A percentile compares a stretch with the other conserved stretches of the same genome.
phyloP scores from a whole-genome alignment of 2,329 filamentous ascomycete genomes.

The Aspergillus sp. region DNA sequence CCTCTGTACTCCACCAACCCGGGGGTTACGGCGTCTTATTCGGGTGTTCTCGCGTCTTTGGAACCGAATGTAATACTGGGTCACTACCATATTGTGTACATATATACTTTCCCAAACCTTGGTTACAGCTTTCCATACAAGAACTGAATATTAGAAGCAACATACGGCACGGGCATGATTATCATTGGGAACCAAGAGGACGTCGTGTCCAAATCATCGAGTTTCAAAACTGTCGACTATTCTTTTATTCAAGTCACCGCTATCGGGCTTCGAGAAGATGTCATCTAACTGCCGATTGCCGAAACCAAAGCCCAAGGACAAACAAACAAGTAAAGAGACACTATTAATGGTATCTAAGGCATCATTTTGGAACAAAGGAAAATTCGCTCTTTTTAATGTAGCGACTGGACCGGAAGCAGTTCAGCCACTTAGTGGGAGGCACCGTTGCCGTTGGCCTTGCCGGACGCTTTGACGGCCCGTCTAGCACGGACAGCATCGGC shows the following conservation, averaged over 20 bases:
- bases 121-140: conserved; percentile 4
- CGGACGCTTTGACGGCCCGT: conserved; percentile 50
- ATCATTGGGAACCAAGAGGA: not conserved
- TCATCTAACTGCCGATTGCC: not conserved
- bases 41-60: conserved; percentile 21
- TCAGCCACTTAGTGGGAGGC: conserved; percentile 19
- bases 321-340: conserved; percentile 6
- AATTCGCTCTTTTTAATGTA: not conserved
- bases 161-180: not conserved
- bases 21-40: conserved; percentile 33
- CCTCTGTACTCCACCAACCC: conserved; percentile 20
- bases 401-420: too few relatives aligned
- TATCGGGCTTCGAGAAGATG: not conserved
- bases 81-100: conserved; percentile 33
- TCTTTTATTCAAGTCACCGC: not conserved
- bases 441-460: conserved; percentile 28
- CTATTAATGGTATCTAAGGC: conserved; percentile 23
- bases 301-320: conserved; percentile 4
- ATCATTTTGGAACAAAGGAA: conserved; percentile 13
- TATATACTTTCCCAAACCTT: conserved; percentile 22
- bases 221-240: not conserved
- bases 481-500: conserved; percentile 79
- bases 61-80: conserved; percentile 18
- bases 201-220: not conserved
- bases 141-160: not conserved